Evolutionary conservation across 1,284 basidiomycete genomes (phyloP), one percentile per base, ranked within the genome.

Genomic region (Laetiporus sulphureus): DNA sequence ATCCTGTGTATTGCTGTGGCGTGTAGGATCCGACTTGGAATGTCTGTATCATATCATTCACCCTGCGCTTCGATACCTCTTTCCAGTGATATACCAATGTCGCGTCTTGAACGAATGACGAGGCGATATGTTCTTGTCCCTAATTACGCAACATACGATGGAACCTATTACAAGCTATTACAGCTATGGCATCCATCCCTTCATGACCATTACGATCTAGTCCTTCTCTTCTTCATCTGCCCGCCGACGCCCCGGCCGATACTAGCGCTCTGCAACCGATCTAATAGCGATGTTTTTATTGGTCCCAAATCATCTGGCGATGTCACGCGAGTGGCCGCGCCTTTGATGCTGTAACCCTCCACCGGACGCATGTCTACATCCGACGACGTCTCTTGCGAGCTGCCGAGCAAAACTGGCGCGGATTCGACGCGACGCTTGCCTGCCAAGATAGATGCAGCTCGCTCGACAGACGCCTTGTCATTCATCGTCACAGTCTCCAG

Each of bases 271-370:
- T 63, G 57, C 50, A 77, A 51, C 51, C 75, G 67, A 39, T 73
- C 62, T 45, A 78, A 55, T 32, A 79, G 55, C 27, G 65, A 56
- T 12, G 58, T 47, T 31, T 47, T 41, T 36, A 49, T 33, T 23
- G 37, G 38, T 33, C 41, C 24, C 22, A 18, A 23, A 21, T 39
- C n/a, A 32, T 36, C 5, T 6, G 47, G 33, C 8, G 46, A 40
- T 10, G 23, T 44, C n/a, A 38, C 46, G 34, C 24, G 31, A 11
- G 38, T 62, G 29, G 76, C 77, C 18, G 78, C 77, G 32, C 79
- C 79, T 52, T 72, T 73, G 47, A 78, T 77, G 49, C 72, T 75
- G 45, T 64, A 68, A 27, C 71, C 74, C 27, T 60, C 62, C 30
- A 57, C 56, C 7, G 62, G 61, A 46, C 52, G 54, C 46, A 57